Evolutionary conservation across 176 grass and related monocot genomes (phyloP), one percentile per base, ranked within the genome.

Genomic region (Hsuehochloa calcarea): DNA sequence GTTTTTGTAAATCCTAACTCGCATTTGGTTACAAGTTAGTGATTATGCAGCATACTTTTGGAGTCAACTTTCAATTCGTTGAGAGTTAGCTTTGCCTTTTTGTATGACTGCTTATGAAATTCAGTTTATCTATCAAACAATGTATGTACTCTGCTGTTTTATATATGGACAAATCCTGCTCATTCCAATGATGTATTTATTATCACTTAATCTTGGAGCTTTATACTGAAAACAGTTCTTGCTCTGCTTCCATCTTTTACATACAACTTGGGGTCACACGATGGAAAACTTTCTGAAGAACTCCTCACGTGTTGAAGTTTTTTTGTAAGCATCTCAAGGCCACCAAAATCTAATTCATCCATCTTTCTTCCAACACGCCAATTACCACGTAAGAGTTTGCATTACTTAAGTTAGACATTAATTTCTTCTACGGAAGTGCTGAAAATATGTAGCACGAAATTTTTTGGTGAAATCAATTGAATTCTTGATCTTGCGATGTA

Each of bases 1-100:
- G 15, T 84, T 88, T 87, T 91, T 70, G 64, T 87, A 85, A 86
- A 83, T 75, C 83, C 59, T 78, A 83, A 79, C 66, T 89, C 59
- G 5, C 45, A 38, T 85, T 80, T 43, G 31, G 71, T 85, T 83
- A 69, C 16, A 60, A 76, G 41, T 22, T 49, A 49, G 5, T 54
- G 73, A 40, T 74, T 68, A 8, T 44, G 59, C 67, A 58, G 37
- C 75, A 47, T 47, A 39, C 8, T 4, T 79, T 80, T 10, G 45
- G 40, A 40, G 45, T 52, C 59, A 44, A 49, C 38, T 65, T 55
- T 80, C 50, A 72, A 43, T 89, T 45, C 56, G 58, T 55, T 35
- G 67, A 56, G 56, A 79, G 68, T 58, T 38, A 19, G 19, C 60
- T 89, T 84, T 66, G 59, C 75, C 63, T 17, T 78, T 85, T 74